Evolutionary conservation across 305 asterid species (phyloP).

Genomic region (Solanum hybrid): DNA sequence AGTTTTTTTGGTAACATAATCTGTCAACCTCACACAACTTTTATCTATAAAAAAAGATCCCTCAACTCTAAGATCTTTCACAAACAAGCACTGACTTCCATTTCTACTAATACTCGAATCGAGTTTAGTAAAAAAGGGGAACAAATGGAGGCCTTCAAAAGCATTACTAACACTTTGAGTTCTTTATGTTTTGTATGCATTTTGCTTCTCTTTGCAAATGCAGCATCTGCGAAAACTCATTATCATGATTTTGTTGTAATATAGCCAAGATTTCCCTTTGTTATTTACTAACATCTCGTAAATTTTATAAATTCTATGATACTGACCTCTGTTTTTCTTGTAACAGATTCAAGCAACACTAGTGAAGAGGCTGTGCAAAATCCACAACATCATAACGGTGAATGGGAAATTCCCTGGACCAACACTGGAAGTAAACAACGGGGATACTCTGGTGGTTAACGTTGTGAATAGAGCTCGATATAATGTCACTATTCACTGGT

Average conservation of each 20-base stretch:
- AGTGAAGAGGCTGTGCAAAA: slow-evolving; percentile 81
- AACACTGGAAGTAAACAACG: slow-evolving; percentile 63
- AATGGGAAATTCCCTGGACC: slow-evolving; percentile 87
- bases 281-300: neutral
- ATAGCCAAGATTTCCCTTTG: slow-evolving; percentile 11
- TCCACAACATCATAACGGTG: slow-evolving; percentile 46
- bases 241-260: slow-evolving; percentile 45
- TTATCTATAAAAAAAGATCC: neutral
- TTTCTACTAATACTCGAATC: neutral
- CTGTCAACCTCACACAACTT: slow-evolving; percentile 13
- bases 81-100: neutral
- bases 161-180: neutral
- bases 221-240: slow-evolving; percentile 25
- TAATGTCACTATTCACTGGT: slow-evolving; percentile 84
- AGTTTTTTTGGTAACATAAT: slow-evolving; percentile 1
- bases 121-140: slow-evolving; percentile 1
- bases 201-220: slow-evolving; percentile 16
- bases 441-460: slow-evolving; percentile 59
- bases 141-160: slow-evolving; percentile 12
- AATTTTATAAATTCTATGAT: neutral
- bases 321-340: neutral
- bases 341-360: slow-evolving; percentile 65
- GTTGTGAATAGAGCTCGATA: slow-evolving; percentile 64
- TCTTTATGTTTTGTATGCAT: slow-evolving; percentile 9
- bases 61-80: neutral